These are phyloP conservation scores for Hyphopichia khmerensis DNA, from an alignment of 1,139 yeast species.

Conservation along the genomic window DNA sequence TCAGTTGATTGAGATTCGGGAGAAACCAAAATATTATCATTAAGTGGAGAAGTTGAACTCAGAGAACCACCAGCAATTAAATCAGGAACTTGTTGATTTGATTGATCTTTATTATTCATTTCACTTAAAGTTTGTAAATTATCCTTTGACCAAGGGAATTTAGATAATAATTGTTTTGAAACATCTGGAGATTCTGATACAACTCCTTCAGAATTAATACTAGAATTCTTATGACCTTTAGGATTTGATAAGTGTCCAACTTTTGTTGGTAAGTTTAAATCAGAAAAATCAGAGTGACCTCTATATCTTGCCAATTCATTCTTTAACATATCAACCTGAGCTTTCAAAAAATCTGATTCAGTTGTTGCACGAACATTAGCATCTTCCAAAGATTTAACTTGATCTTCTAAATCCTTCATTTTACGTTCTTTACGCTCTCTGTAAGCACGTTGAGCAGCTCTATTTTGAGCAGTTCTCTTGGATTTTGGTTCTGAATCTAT, in stretches of 20 bases:
- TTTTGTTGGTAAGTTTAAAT: conserved; percentile 31
- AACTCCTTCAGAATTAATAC: conserved; percentile 10
- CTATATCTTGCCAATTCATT: conserved; percentile 67
- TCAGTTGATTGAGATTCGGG: conserved; percentile 24
- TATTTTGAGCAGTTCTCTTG: conserved; percentile 92
- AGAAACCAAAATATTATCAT: conserved; percentile 38
- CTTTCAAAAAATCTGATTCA: conserved; percentile 71
- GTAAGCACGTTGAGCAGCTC: conserved; percentile 97
- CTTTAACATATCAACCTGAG: conserved; percentile 76
- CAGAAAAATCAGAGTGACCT: conserved; percentile 41
- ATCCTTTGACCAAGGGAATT: conserved; percentile 37
- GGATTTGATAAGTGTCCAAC: conserved; percentile 34
- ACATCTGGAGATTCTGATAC: conserved; percentile 11
- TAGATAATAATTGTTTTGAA: conserved; percentile 18
- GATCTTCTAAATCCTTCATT: conserved; percentile 81
- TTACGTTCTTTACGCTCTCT: conserved; percentile 90
- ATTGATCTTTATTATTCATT: conserved; percentile 6
- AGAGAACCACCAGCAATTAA: conserved; percentile 35
- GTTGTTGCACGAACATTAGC: conserved; percentile 62
- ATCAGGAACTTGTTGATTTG: conserved; percentile 28
- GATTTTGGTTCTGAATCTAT: conserved; percentile 76
- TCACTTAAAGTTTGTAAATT: conserved; percentile 11
- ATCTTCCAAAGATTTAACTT: conserved; percentile 68
- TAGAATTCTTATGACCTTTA: conserved; percentile 10
- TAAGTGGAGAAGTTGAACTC: conserved; percentile 39